Base-by-base conservation (phyloP, 192 early-diverging fungal genomes). In the Entomortierella beljakovae region DNA sequence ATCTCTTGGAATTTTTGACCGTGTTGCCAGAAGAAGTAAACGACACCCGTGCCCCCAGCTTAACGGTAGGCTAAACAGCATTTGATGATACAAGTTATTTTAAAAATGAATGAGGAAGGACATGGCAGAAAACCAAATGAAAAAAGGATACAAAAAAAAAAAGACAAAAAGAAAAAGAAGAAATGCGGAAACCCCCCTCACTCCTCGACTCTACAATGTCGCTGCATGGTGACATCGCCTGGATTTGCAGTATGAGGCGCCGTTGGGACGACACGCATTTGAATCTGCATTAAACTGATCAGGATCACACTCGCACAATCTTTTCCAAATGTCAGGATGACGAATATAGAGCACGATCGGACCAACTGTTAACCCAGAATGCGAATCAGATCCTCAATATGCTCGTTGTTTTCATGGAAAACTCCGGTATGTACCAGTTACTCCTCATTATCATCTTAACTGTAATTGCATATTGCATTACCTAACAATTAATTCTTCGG, bases 11-110 rank as follows among this genome's bases (percentile, higher is more conserved):
- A 68, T 94, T 97, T 64, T 73, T 97, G 42, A 89, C 88, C 16
- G 91, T 95, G 34, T 81, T 99, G 28, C 95, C 96, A 16, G 96
- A 98, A 68, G 96, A 99, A 82, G 84, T 93, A 11, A 84, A 81
- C 43, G 74, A 82, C 28, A 94, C 92, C 61, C 85, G 88, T 46
- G 84, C 88, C 42, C 84, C 92, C 54, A 79, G 88, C 31, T 80
- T 93, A 64, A 80, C 87, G 40, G 82, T 91, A 84, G 79, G 89
- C 76, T 34, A 23, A 52, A 52, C 55, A 46, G 53, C 33, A 6
- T 57, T 32, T 18, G n/a, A n/a, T n/a, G n/a, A n/a, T n/a, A n/a
- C n/a, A n/a, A n/a, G n/a, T n/a, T n/a, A n/a, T n/a, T n/a, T n/a
- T n/a, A n/a, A n/a, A n/a, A n/a, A n/a, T n/a, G n/a, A n/a, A n/a